Evolutionary conservation across 495 filamentous ascomycete genomes (phyloP), one percentile per base, ranked within the genome.

Genomic region (Podospora pseudoanserina): DNA sequence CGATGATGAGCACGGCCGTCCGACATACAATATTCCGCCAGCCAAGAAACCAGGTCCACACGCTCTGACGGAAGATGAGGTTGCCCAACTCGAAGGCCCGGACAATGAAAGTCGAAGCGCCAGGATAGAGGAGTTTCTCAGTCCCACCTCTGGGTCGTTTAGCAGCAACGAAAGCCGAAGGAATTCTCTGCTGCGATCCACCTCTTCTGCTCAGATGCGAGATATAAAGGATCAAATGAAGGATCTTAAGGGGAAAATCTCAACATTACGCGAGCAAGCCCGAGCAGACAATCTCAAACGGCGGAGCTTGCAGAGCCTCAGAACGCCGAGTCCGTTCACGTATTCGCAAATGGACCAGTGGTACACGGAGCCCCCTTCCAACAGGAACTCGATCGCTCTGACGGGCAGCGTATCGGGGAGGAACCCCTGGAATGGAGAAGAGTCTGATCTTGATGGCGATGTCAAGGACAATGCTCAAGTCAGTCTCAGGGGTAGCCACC

Each of bases 171-270:
- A 20, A 39, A 68, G 67, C 32, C 65, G 59, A 27, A 71, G 66
- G n/a, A 76, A 77, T 32, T 79, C 76, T 6, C 68, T 88, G 2
- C 81, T 77, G 62, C 76, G 86, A 65, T 85, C 88, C 18, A 77
- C 80, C 28, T 88, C 87, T 18, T 86, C 88, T 39, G 81, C 86
- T 28, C 91, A 93, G 72, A 92, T 96, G 79, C 86, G 91, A 27
- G 91, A 92, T 74, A 82, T 98, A 18, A 90, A 91, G 64, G 90
- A 94, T 70, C 93, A 99, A 80, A 95, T 98, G 90, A 89, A 94
- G 71, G 93, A 93, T 70, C 81, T 99, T 27, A 93, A 94, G 72
- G 95, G 94, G 63, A 92, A 93, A 71, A 92, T 99, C 23, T 96
- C 94, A 4, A 90, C 84, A 13, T 79, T 99, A 39, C 88, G 94